These are phyloP conservation scores for Citrus hindsii DNA, from an alignment of 345 rosid species.

Conservation along the genomic window DNA sequence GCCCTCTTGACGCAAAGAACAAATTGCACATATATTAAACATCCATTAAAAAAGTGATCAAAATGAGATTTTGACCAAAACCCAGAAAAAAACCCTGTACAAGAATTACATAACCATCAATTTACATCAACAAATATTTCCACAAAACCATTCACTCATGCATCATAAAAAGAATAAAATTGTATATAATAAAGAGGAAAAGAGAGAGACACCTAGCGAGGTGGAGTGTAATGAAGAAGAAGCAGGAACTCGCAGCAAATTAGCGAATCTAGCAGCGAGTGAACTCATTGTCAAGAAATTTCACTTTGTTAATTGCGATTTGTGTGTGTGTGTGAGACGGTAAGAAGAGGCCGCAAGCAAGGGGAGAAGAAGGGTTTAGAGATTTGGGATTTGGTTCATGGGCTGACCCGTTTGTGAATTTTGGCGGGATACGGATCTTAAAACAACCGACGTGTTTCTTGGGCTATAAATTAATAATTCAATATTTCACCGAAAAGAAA, in stretches of 20 bases:
- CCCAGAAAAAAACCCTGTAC: background rate
- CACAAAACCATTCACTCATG: background rate
- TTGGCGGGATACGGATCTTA: no score
- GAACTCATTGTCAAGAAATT: constrained; percentile 28
- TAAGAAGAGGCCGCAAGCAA: background rate
- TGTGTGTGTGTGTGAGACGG: background rate
- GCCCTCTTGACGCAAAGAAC: background rate
- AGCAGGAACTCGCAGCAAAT: constrained; percentile 21
- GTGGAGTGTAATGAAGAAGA: background rate
- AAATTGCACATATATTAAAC: background rate
- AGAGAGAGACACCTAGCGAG: constrained; percentile 30
- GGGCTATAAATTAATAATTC: no score
- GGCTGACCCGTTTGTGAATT: background rate
- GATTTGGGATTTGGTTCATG: background rate
- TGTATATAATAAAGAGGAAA: background rate
- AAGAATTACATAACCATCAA: background rate
- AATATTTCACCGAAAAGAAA: no score
- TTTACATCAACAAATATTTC: background rate
- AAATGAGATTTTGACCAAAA: background rate
- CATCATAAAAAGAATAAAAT: background rate
- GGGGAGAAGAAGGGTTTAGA: constrained; percentile 26
- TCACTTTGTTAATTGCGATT: background rate
- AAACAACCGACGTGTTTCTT: no score
- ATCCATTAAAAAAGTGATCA: background rate
- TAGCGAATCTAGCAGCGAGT: constrained; percentile 27